These are phyloP conservation scores for Taiwanofungus camphoratus DNA, from an alignment of 1,284 basidiomycete genomes.

Conservation along the genomic window DNA sequence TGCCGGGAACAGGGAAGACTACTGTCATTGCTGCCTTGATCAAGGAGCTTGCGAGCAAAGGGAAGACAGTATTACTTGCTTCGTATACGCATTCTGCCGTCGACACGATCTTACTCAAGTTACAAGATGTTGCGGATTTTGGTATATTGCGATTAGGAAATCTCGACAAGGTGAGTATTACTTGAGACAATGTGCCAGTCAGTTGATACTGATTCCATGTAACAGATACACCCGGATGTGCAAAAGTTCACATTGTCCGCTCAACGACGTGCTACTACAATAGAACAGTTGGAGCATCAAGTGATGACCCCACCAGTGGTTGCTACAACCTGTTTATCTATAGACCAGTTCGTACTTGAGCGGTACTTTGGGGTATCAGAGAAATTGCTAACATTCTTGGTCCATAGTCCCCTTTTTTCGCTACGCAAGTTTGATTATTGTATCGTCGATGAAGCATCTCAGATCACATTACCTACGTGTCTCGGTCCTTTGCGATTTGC, in stretches of 20 bases:
- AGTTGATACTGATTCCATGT: background rate
- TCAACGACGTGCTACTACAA: constrained; percentile 47
- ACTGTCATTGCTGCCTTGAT: constrained; percentile 92
- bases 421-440: constrained; percentile 91
- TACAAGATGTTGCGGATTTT: constrained; percentile 59
- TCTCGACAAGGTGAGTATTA: constrained; percentile 71
- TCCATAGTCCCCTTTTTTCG: constrained; percentile 74
- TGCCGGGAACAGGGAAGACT: constrained; percentile 99
- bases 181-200: background rate
- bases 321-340: constrained; percentile 89
- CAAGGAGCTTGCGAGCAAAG: constrained; percentile 67
- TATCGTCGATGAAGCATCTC: constrained; percentile 97
- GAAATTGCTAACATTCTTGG: background rate
- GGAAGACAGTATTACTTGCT: constrained; percentile 85
- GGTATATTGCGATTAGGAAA: constrained; percentile 85
- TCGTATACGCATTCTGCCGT: constrained; percentile 98
- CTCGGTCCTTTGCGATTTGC: constrained; percentile 90
- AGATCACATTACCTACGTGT: constrained; percentile 94
- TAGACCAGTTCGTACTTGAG: constrained; percentile 76
- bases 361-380: background rate
- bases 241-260: constrained; percentile 65
- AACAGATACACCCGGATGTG: constrained; percentile 75
- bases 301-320: constrained; percentile 88
- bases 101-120: constrained; percentile 88
- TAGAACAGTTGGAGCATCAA: constrained; percentile 75